These are phyloP conservation scores for Globisporangium echinulatum DNA, from an alignment of 352 stramenopile genomes.

Conservation along the genomic window DNA sequence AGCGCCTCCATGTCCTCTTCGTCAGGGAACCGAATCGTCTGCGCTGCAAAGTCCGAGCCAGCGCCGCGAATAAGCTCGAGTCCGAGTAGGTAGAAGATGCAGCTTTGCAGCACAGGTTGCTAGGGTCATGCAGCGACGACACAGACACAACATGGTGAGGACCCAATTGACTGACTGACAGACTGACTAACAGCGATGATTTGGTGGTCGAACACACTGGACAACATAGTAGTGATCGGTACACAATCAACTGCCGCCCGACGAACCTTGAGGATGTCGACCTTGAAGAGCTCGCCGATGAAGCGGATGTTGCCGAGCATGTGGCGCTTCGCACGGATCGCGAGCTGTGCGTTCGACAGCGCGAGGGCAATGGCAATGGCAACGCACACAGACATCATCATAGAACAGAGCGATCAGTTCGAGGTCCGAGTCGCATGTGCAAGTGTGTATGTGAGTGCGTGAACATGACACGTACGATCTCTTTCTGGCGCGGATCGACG, in stretches of 20 bases:
- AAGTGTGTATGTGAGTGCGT: no score
- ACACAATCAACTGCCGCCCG: background rate
- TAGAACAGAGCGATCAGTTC: no score
- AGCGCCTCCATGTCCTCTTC: conserved; percentile 82
- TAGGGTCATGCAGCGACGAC: conserved; percentile 9
- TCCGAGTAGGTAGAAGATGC: conserved; percentile 76
- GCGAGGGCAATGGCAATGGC: background rate
- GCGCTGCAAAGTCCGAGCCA: conserved; percentile 38
- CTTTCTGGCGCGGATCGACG: conserved; percentile 40
- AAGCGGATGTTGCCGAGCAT: conserved; percentile 89
- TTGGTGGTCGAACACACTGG: no score
- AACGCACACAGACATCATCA: background rate
- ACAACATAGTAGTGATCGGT: background rate
- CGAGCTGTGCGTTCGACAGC: conserved; percentile 17
- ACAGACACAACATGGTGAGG: background rate
- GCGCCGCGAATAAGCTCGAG: conserved; percentile 53
- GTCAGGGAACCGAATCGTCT: conserved; percentile 72
- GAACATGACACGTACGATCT: conserved; percentile 32
- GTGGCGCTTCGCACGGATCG: conserved; percentile 54
- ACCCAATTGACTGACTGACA: no score
- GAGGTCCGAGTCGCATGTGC: no score
- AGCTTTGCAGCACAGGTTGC: conserved; percentile 68
- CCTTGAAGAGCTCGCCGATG: conserved; percentile 84
- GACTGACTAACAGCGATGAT: no score
- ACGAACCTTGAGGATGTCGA: conserved; percentile 72